A percentile compares a stretch with the other conserved stretches of the same genome.
phyloP scores from a whole-genome alignment of 768 basidiomycete genomes.

The Boletus insuetus region DNA sequence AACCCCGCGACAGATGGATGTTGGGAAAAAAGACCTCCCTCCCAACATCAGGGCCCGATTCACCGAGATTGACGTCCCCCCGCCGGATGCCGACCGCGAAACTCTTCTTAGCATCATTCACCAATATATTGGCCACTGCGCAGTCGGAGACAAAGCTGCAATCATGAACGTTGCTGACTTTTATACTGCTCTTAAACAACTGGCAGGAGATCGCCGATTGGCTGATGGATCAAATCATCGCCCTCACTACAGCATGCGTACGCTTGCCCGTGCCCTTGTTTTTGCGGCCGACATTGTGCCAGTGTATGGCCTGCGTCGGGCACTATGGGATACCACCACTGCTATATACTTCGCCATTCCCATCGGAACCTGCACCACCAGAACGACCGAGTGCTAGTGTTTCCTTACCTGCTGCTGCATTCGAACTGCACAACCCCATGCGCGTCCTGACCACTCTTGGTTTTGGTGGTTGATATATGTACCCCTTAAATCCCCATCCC shows the following conservation, averaged over 20 bases:
- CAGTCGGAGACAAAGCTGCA: slow-evolving; percentile 81
- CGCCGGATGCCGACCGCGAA: slow-evolving; percentile 89
- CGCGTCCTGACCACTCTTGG: too few species aligned
- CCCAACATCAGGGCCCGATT: slow-evolving; percentile 88
- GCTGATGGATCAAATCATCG: slow-evolving; percentile 91
- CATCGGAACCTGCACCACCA: too few species aligned
- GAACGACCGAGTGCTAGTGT: too few species aligned
- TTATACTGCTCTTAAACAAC: slow-evolving; percentile 74
- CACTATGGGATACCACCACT: slow-evolving; percentile 98
- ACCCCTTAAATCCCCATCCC: too few species aligned
- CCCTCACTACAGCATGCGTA: slow-evolving; percentile 98
- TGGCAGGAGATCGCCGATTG: slow-evolving; percentile 71
- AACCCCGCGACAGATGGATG: slow-evolving; percentile 98
- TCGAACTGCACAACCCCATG: too few species aligned
- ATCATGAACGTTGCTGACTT: slow-evolving; percentile 93
- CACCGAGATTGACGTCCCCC: slow-evolving; percentile 93
- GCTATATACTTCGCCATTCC: too few species aligned
- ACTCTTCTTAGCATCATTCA: slow-evolving; percentile 83
- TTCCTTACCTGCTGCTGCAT: too few species aligned
- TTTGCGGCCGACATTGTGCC: slow-evolving; percentile 83
- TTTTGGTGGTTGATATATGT: too few species aligned
- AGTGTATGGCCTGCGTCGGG: slow-evolving; percentile 76
- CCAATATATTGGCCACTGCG: slow-evolving; percentile 83
- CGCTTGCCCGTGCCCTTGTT: slow-evolving; percentile 83
- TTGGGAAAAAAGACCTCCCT: slow-evolving; percentile 96